Base-by-base conservation (phyloP, 257 asterid genomes). In the Solanum pimpinellifolium region DNA sequence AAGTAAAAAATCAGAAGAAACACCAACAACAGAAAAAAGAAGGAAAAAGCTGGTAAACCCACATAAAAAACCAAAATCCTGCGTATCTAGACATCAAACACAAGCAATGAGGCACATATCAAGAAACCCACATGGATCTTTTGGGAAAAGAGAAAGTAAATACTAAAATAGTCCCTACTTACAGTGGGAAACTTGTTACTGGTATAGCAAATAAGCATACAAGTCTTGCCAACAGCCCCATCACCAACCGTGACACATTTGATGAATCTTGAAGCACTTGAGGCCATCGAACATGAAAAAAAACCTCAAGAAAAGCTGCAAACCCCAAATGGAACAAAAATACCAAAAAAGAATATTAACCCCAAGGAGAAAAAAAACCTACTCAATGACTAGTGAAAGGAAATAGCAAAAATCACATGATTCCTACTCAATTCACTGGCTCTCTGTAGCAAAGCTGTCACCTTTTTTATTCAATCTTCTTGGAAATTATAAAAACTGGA, bases 211-310 rank as follows among this genome's bases (percentile, higher is more conserved):
- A 96, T 96, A 39, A 96, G 98, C 98, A 96, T 96, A 94, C 99
- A 96, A 73, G 99, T 96, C 92, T 96, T 96, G 89, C 99, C 99
- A 76, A 96, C 99, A 88, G 99, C 99, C 15, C 99, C 99, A 94
- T 96, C 99, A 85, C 99, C 99, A 87, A 96, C 98, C 44, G 98
- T 96, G 86, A 96, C 99, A 91, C 99, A 96, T 91, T 96, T 96
- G 93, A 96, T 96, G 93, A 96, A 96, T 90, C 95, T 94, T 83
- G 98, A 95, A 89, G 93, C 99, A 90, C 91, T 94, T 46, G 97
- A 72, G 91, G 98, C 92, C 99, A 96, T 96, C 86, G 86, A 83
- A 91, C 92, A 93, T 87, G 49, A 80, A 85, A 44, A 44, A 29
- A 25, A 68, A 76, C 72, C 88, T 72, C 86, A 78, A 88, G 41